A percentile compares a stretch with the other conserved stretches of the same genome.
Evolutionary conservation across 768 basidiomycete species (phyloP).

Genomic region (Lactifluus subvellereus): DNA sequence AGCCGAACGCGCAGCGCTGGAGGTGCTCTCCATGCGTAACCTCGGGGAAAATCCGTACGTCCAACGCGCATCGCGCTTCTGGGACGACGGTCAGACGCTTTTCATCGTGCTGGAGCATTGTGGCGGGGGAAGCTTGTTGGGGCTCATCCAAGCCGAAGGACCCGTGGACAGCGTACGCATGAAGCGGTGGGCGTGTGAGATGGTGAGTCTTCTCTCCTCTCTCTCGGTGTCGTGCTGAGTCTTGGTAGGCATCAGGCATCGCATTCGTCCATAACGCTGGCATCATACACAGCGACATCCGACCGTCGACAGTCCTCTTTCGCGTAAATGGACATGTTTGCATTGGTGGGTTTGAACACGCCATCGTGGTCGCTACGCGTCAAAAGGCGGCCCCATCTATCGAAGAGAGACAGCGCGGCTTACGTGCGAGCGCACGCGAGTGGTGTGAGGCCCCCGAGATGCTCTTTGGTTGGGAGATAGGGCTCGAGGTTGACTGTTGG

Average conservation of each 20-base stretch:
- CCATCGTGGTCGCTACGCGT: constrained; percentile 9
- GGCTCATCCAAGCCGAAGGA: constrained; percentile 18
- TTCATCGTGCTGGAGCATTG: constrained; percentile 23
- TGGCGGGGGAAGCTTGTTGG: constrained; percentile 19
- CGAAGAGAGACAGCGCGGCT: constrained; percentile 5
- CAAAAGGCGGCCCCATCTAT: not conserved
- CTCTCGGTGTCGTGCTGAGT: not conserved
- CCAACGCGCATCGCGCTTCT: constrained; percentile 18
- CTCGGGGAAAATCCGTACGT: constrained; percentile 14
- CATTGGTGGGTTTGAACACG: constrained; percentile 19
- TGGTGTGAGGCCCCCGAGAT: constrained; percentile 24
- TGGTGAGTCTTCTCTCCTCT: constrained; percentile 4
- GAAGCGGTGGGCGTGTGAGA: constrained; percentile 20
- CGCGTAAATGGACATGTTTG: constrained; percentile 23
- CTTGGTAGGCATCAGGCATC: constrained; percentile 19
- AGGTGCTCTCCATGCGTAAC: constrained; percentile 4
- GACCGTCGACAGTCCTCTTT: constrained; percentile 19
- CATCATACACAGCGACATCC: constrained; percentile 21
- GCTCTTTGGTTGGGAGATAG: constrained; percentile 21
- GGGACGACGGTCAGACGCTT: constrained; percentile 21
- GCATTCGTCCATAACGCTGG: constrained; percentile 19
- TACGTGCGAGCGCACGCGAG: constrained; percentile 6
- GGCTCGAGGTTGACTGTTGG: constrained; percentile 24
- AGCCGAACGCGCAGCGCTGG: constrained; percentile 16
- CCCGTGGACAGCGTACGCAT: constrained; percentile 6